Conservation (phyloP, 768 basidiomycete species). For the Leccinum aurantiacum region DNA sequence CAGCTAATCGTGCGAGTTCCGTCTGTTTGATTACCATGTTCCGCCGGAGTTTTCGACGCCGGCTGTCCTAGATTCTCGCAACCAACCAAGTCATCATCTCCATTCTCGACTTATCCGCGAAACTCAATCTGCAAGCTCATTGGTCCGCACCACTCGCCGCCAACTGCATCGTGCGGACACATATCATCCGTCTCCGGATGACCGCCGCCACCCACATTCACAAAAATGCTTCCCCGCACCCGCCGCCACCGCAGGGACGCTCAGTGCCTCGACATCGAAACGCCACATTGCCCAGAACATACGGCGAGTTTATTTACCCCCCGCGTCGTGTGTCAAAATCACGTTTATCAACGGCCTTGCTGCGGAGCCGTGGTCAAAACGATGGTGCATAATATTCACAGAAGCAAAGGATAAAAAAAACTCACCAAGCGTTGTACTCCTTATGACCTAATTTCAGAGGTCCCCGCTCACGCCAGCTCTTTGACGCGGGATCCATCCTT, state of each 20-base stretch:
- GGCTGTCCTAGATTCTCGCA: neutral
- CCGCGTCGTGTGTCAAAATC: slow-evolving; percentile 9
- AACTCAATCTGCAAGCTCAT: neutral
- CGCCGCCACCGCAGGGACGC: slow-evolving; percentile 27
- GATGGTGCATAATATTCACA: neutral
- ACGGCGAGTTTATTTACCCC: slow-evolving; percentile 2
- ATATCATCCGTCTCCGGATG: slow-evolving; percentile 2
- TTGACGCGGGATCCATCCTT: neutral
- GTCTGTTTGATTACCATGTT: neutral
- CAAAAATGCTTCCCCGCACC: slow-evolving; percentile 18
- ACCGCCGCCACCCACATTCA: slow-evolving; percentile 5
- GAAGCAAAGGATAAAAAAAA: neutral
- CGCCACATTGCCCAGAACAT: slow-evolving; percentile 14
- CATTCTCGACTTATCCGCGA: neutral
- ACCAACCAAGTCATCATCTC: neutral
- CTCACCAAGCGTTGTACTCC: neutral
- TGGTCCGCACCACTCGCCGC: neutral
- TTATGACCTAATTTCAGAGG: neutral
- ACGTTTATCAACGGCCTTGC: neutral
- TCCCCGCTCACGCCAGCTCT: too few relatives aligned
- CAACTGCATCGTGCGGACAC: neutral
- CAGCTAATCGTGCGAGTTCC: neutral
- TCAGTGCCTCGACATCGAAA: slow-evolving; percentile 2
- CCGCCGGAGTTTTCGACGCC: neutral
- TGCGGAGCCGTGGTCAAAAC: neutral